Evolutionary conservation across 2,329 filamentous ascomycete species (phyloP).

Genomic region (Pyrenophora graminea): DNA sequence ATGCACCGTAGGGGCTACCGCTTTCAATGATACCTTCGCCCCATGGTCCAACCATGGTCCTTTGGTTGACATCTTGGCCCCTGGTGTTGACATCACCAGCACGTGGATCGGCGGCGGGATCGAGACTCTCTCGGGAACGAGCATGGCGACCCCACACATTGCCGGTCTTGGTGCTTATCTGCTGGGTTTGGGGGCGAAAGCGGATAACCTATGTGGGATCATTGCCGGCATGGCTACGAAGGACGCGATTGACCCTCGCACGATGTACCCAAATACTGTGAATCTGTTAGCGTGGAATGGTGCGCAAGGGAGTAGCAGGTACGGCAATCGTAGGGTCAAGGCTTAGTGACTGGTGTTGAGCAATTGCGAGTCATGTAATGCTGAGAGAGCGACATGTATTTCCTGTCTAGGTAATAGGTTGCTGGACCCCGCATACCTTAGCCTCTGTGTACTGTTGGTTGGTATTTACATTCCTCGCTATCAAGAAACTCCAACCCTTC

Average conservation of each 20-base stretch:
- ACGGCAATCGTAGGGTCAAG: not conserved
- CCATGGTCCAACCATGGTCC: conserved; percentile 45
- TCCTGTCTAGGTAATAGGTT: too few relatives aligned
- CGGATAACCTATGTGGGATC: conserved; percentile 51
- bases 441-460: too few relatives aligned
- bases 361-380: not conserved
- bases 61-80: conserved; percentile 45
- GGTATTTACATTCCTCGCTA: too few relatives aligned
- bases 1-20: conserved; percentile 46
- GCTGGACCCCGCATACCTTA: too few relatives aligned
- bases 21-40: conserved; percentile 35
- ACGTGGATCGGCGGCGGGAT: conserved; percentile 49
- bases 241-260: conserved; percentile 38
- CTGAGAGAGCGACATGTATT: too few relatives aligned
- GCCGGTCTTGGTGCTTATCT: conserved; percentile 71
- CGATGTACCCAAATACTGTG: conserved; percentile 48
- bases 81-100: conserved; percentile 49
- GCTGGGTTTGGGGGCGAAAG: conserved; percentile 53
- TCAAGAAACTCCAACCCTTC: too few relatives aligned
- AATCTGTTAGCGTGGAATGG: conserved; percentile 61
- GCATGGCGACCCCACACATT: conserved; percentile 71
- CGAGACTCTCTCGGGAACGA: conserved; percentile 62
- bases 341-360: not conserved
- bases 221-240: conserved; percentile 51
- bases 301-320: not conserved